Evolutionary conservation across 169 alveolate genomes (phyloP), one percentile per base, ranked within the genome.

Genomic region (Sarcocystis neurona): DNA sequence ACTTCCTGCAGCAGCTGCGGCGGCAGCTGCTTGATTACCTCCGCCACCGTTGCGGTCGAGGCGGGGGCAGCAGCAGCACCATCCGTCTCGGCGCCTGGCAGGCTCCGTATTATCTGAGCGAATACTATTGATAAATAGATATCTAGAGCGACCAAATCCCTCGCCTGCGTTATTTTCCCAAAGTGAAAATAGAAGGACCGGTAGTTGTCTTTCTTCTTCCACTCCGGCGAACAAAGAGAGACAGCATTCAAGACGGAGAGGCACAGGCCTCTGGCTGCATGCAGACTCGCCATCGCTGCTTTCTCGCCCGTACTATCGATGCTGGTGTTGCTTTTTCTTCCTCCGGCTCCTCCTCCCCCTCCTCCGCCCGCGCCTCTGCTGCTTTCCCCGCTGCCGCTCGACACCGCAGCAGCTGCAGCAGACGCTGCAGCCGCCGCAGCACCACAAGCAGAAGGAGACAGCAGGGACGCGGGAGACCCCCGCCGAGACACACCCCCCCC

Each of bases 131-230:
- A 30, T 43, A 63, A n/a, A 41, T 63, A 63, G 4, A 63, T 15
- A 41, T 63, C 75, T 37, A 63, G 75, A 41, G 32, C 27, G 27
- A 41, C 1, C 27, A 37, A 41, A 15, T 63, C 75, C 8, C 44
- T 43, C 20, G 75, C 75, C 75, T 63, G 75, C 75, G 75, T 30
- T 37, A 63, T 63, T 43, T 63, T 37, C 75, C 44, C 75, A 63
- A 63, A 63, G 75, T 63, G 75, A 41, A 63, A 63, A n/a, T 63
- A 63, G 41, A 63, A 63, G 75, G 75, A 63, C 8, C 75, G 75
- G 75, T 30, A 63, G 75, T 63, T 63, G 75, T 63, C 75, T 43
- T 63, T 63, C 75, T 63, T 63, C 75, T 63, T 63, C 75, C 75
- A 63, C 75, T 63, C 75, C 10, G 75, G 75, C 8, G 46, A 63